A percentile compares a stretch with the other conserved stretches of the same genome.
These are phyloP conservation scores for Fistulifera solaris DNA, from an alignment of 108 stramenopile genomes.

Conservation along the genomic window DNA sequence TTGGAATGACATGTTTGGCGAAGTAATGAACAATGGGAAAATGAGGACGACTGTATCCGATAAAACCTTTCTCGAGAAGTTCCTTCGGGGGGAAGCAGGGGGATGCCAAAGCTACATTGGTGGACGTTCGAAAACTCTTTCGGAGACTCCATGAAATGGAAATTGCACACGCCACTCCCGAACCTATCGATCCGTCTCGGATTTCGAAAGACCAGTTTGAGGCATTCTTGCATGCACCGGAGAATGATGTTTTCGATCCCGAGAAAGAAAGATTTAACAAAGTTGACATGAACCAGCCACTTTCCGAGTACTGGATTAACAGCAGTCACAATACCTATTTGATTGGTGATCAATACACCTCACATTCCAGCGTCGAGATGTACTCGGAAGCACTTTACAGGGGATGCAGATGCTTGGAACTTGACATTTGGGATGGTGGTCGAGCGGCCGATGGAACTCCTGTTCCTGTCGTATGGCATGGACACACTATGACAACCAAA, in stretches of 20 bases:
- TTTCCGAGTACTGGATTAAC: conserved; percentile 92
- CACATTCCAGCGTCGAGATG: conserved; percentile 76
- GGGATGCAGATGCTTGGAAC: conserved; percentile 93
- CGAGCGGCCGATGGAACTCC: conserved; percentile 14
- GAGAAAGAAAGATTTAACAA: conserved; percentile 30
- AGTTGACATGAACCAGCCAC: conserved; percentile 56
- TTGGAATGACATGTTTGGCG: conserved; percentile 57
- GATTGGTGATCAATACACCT: conserved; percentile 89
- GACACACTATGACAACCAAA: conserved; percentile 86
- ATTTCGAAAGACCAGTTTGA: conserved; percentile 67
- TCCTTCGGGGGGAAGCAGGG: conserved; percentile 60
- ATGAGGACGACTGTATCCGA: conserved; percentile 38
- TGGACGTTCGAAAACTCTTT: conserved; percentile 53
- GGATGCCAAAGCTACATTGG: conserved; percentile 39
- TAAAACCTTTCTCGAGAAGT: conserved; percentile 56
- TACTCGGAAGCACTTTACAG: conserved; percentile 71
- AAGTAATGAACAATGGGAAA: conserved; percentile 61
- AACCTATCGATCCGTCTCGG: conserved; percentile 20
- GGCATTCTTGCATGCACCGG: conserved; percentile 41
- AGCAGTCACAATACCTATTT: conserved; percentile 97
- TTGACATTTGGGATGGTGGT: conserved; percentile 94
- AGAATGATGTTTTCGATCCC: conserved; percentile 75
- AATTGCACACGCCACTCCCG: conserved; percentile 34
- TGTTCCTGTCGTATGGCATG: conserved; percentile 88
- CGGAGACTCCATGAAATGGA: conserved; percentile 48